These are phyloP conservation scores for Amanita brunnescens DNA, from an alignment of 768 basidiomycete genomes.

Conservation along the genomic window DNA sequence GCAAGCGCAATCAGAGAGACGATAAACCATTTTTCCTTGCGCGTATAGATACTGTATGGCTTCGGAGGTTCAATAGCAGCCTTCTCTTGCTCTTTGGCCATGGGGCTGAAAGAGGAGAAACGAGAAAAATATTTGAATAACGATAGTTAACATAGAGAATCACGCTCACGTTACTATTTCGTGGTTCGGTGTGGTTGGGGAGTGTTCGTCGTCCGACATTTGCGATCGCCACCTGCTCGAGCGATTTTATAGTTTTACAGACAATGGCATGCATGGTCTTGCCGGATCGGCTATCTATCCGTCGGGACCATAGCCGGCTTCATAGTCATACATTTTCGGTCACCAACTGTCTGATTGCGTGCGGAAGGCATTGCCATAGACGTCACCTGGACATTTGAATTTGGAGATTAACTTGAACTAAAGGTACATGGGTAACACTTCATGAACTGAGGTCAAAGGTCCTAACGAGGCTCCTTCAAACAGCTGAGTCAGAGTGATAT, in stretches of 20 bases:
- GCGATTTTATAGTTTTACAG: no score
- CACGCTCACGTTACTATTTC: no score
- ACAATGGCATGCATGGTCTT: no score
- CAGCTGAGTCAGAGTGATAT: slow-evolving; percentile 28
- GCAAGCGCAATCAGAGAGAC: slow-evolving; percentile 50
- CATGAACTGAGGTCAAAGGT: slow-evolving; percentile 39
- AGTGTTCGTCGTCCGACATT: no score
- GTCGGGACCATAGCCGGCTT: neutral
- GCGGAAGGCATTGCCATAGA: no score
- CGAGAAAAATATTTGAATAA: neutral
- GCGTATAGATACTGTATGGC: slow-evolving; percentile 42
- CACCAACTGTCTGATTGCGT: no score
- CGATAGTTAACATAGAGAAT: no score
- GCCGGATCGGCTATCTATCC: neutral
- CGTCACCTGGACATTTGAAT: no score
- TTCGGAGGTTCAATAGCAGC: slow-evolving; percentile 42
- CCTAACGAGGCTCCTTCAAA: slow-evolving; percentile 27
- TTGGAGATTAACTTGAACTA: neutral
- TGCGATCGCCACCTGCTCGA: no score
- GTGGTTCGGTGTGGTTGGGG: no score
- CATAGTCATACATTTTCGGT: neutral
- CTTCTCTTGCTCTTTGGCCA: neutral
- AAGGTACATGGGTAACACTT: slow-evolving; percentile 49
- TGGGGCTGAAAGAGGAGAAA: neutral
- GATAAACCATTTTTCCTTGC: slow-evolving; percentile 59